Evolutionary conservation across 2,329 filamentous ascomycete genomes (phyloP), one percentile per base, ranked within the genome.

Genomic region (Cladophialophora yegresii): DNA sequence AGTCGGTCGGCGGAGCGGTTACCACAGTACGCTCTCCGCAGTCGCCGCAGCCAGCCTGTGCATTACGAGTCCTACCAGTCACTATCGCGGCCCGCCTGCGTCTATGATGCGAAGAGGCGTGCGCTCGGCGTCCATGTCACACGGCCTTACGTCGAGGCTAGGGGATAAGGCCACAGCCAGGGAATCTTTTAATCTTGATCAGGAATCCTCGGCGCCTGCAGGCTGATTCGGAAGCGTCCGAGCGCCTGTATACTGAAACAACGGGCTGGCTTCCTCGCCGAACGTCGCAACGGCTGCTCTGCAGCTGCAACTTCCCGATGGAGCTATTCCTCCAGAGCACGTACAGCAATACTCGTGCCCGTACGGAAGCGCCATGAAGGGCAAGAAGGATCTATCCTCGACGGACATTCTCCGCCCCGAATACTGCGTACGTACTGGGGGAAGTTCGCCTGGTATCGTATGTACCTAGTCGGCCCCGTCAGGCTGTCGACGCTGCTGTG

Each of bases 401-500:
- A 22, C 23, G 47, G 47, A 50, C 47, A 23, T 26, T 50, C 47
- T 26, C 47, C 47, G 47, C 45, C 1, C 8, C 22, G 23, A n/a
- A 22, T 20, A 50, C 47, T 10, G 20, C 23, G 2, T 2, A 50
- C 16, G 3, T 4, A 4, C 8, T 4, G 7, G 36, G 36, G 12
- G 4, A 23, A 26, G 20, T 26, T 50, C 45, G 12, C 45, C 45
- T 3, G 4, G 45, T 50, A n/a, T 22, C 28, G 23, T 32, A 43
- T 56, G n/a, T n/a, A n/a, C n/a, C n/a, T n/a, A n/a, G n/a, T 30
- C 2, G 13, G n/a, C 56, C 56, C 40, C 16, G 56, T 58, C 43
- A 50, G 54, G 30, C 54, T 55, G 54, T 55, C 33, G 2, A 8
- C 36, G 32, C 13, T 43, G 36, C 36, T 5, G 36, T 6, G 36